Evolutionary conservation across 768 basidiomycete species (phyloP).

Genomic region (Trametes cinnabarina): DNA sequence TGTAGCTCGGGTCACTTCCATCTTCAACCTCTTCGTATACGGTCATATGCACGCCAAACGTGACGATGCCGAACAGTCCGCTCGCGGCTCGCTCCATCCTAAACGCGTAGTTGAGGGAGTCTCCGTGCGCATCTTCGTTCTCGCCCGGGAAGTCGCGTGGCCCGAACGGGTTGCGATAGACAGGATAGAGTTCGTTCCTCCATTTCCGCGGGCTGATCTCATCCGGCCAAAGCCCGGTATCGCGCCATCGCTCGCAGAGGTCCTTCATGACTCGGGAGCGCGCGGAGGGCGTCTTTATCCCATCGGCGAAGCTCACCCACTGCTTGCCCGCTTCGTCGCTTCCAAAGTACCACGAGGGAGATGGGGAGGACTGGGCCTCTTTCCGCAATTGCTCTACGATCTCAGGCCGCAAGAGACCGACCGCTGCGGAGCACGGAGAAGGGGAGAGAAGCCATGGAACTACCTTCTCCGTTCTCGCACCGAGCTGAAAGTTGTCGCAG

Average conservation of each 20-base stretch:
- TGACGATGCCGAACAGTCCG: conserved; percentile 84
- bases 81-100: conserved; percentile 89
- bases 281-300: conserved; percentile 52
- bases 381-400: conserved; percentile 32
- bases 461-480: conserved; percentile 40
- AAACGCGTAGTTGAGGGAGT: conserved; percentile 65
- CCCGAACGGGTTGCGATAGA: conserved; percentile 71
- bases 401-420: conserved; percentile 49
- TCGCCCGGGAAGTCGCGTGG: conserved; percentile 40
- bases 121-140: conserved; percentile 14
- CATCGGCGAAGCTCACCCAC: conserved; percentile 48
- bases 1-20: conserved; percentile 33
- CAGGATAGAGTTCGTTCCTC: conserved; percentile 81
- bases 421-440: conserved; percentile 49
- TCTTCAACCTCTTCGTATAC: conserved; percentile 54
- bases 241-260: conserved; percentile 75
- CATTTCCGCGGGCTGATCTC: conserved; percentile 77
- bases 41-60: conserved; percentile 91
- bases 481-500: conserved; percentile 69
- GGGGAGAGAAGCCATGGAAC: conserved; percentile 56
- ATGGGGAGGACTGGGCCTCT: conserved; percentile 43
- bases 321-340: conserved; percentile 9
- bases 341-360: conserved; percentile 40
- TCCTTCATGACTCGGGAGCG: conserved; percentile 62
- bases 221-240: conserved; percentile 56